phyloP scores from a whole-genome alignment of 1,284 basidiomycete species.

The Rugosomyces carneus region DNA sequence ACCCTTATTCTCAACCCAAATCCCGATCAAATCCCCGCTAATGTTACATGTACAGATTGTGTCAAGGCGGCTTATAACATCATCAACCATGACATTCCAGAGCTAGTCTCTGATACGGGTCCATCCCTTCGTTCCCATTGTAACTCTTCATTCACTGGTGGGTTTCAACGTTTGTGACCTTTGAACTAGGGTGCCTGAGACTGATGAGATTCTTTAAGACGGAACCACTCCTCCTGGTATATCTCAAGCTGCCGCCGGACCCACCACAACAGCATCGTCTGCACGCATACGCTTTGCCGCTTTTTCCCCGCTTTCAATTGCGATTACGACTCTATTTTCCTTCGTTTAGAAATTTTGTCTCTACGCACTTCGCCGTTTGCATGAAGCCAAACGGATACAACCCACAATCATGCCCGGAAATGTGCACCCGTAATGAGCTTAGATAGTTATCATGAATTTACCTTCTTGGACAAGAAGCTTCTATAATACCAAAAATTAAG shows the following conservation, averaged over 20 bases:
- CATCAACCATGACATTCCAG: conserved; percentile 33
- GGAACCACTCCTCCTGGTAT: conserved; percentile 32
- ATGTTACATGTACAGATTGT: conserved; percentile 51
- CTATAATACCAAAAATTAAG: too few species aligned
- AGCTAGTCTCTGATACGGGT: conserved; percentile 23
- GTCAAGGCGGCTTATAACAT: conserved; percentile 46
- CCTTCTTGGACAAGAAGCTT: too few species aligned
- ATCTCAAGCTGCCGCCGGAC: conserved; percentile 23
- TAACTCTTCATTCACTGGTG: conserved; percentile 47
- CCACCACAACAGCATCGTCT: conserved; percentile 19
- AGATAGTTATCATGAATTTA: too few species aligned
- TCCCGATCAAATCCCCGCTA: conserved; percentile 29
- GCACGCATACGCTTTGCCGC: conserved; percentile 9
- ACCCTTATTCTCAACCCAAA: conserved; percentile 14
- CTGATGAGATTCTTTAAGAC: conserved; percentile 21
- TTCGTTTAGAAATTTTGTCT: not conserved
- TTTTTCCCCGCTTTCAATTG: not conserved
- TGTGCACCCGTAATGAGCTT: too few species aligned
- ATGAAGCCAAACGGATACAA: too few species aligned
- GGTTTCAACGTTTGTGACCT: too few species aligned
- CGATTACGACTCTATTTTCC: not conserved
- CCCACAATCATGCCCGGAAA: too few species aligned
- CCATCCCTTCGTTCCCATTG: conserved; percentile 36
- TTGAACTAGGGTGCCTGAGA: not conserved
- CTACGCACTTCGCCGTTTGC: too few species aligned